Percentiles rank a stretch among this genome's conserved stretches.
These are phyloP conservation scores for Yueomyces sinensis DNA, from an alignment of 805 yeast species.

Conservation along the genomic window DNA sequence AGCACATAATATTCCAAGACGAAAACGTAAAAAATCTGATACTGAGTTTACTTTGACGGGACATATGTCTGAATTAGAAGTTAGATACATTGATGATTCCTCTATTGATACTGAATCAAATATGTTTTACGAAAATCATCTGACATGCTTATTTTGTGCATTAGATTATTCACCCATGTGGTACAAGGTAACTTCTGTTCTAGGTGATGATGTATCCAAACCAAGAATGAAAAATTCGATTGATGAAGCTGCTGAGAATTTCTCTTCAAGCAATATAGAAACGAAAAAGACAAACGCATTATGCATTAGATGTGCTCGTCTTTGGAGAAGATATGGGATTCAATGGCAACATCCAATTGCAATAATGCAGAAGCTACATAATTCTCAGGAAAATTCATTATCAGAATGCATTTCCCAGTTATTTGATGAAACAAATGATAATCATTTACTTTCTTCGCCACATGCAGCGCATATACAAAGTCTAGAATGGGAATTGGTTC, in stretches of 20 bases:
- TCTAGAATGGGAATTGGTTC: conserved; percentile 52
- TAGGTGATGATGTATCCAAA: conserved; percentile 9
- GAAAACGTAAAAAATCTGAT: not conserved
- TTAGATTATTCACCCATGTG: conserved; percentile 26
- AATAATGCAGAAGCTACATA: conserved; percentile 35
- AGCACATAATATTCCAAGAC: conserved; percentile 7
- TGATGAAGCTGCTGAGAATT: not conserved
- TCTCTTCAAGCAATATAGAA: not conserved
- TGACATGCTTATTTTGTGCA: conserved; percentile 63
- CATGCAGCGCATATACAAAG: conserved; percentile 25
- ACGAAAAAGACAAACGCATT: conserved; percentile 39
- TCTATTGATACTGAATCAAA: conserved; percentile 51
- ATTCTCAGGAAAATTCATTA: conserved; percentile 8
- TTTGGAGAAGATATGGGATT: conserved; percentile 87
- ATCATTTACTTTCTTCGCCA: conserved; percentile 7
- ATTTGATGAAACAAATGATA: conserved; percentile 9
- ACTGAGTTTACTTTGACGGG: not conserved
- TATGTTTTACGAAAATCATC: conserved; percentile 24
- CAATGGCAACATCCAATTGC: conserved; percentile 73
- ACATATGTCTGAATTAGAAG: conserved; percentile 5
- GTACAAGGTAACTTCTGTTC: conserved; percentile 23
- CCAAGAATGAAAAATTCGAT: conserved; percentile 12
- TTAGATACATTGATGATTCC: conserved; percentile 31
- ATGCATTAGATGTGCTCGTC: conserved; percentile 74
- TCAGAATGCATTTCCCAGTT: conserved; percentile 8